Evolutionary conservation across 257 asterid genomes (phyloP), one percentile per base, ranked within the genome.

Genomic region (Ophiorrhiza pumila): DNA sequence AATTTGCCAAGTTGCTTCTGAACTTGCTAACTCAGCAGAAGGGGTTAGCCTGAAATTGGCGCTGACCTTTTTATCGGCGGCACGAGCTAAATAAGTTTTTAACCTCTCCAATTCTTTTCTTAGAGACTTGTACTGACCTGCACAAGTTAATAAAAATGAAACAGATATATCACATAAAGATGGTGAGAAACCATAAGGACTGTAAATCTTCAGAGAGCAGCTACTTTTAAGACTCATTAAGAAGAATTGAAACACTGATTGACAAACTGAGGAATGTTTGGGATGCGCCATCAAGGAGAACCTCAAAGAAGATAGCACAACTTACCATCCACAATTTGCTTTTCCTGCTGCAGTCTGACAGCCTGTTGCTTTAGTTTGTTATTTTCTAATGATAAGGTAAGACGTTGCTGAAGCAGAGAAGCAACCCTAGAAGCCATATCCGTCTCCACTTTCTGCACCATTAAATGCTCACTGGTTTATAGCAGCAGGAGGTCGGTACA

Each of bases 361-460:
- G 91, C 71, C 65, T 74, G 88, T 81, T 88, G 94, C 84, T 90
- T 92, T 74, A 92, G 83, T 63, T 88, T 75, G 85, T 47, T 83
- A 50, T 92, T 92, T 79, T 92, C 96, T 78, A 84, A 34, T 53
- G 89, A 81, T 65, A 92, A 77, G 74, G 94, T 80, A 83, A 80
- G 74, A 27, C 80, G 82, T 63, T 80, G 93, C 82, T 83, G 92
- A 74, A 84, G 65, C 27, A 88, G 75, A 57, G 87, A 76, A 53
- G 88, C 85, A 69, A 90, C 88, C 70, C 82, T 86, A 17, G 80
- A 77, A 72, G 91, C 80, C 92, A 90, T 80, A 59, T 90, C 94
- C 22, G 90, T 83, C 57, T 88, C 91, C 49, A 83, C 49, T 75
- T 85, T 81, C 96, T 92, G 92, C 65, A 71, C 61, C 76, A 74